These are phyloP conservation scores for Penicillium brevicompactum DNA, from an alignment of 2,329 filamentous ascomycete species.

Conservation along the genomic window DNA sequence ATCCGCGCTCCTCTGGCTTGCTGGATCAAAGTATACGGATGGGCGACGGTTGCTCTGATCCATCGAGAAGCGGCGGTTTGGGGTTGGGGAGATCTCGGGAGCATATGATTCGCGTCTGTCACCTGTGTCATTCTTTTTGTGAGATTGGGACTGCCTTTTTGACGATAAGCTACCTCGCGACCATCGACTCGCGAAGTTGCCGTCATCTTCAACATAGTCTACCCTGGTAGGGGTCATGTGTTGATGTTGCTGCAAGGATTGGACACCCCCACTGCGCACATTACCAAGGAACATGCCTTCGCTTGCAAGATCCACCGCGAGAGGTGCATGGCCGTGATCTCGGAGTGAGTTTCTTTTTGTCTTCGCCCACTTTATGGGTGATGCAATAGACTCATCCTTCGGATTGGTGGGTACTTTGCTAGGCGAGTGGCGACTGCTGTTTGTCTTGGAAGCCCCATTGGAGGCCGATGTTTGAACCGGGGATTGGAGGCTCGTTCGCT, in stretches of 20 bases:
- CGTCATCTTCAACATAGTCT: conserved; percentile 8
- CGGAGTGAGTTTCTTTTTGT: conserved; percentile 2
- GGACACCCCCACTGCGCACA: neutral
- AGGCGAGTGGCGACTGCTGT: neutral
- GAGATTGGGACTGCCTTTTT: neutral
- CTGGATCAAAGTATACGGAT: conserved; percentile 4
- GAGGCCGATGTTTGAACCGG: neutral
- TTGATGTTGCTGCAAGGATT: neutral
- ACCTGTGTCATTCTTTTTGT: neutral
- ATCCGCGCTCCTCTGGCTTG: neutral
- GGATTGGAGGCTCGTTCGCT: neutral
- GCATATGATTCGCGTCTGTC: neutral
- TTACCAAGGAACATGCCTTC: neutral
- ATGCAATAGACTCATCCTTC: neutral
- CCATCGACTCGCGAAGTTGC: conserved; percentile 1
- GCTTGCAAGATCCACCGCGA: neutral
- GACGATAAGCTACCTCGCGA: neutral
- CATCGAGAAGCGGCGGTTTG: neutral
- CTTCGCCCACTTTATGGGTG: conserved; percentile 5
- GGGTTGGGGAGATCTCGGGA: neutral
- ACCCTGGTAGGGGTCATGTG: neutral
- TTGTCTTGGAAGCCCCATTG: neutral
- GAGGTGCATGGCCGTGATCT: neutral
- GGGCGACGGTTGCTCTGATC: neutral
- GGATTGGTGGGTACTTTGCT: neutral